Evolutionary conservation across 345 rosid genomes (phyloP).

Genomic region (Euphorbia lathyris): DNA sequence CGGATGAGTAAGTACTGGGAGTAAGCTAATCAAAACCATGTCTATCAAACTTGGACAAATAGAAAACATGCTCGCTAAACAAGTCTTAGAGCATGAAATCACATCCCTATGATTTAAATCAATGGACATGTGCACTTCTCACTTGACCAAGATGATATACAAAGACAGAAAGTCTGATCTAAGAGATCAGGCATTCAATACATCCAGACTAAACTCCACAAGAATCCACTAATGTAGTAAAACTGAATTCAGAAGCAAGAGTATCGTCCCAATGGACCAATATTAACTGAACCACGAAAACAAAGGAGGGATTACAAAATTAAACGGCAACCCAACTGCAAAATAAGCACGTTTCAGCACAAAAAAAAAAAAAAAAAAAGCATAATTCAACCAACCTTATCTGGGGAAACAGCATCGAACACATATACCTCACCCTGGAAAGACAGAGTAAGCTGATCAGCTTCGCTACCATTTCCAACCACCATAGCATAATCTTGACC

Average conservation of each 20-base stretch:
- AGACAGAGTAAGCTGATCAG: constrained; percentile 43
- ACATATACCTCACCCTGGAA: constrained; percentile 54
- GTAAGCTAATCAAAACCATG: background rate
- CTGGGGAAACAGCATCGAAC: constrained; percentile 44
- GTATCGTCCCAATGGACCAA: background rate
- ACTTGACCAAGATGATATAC: background rate
- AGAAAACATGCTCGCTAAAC: background rate
- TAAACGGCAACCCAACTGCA: constrained; percentile 5
- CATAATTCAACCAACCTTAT: constrained; percentile 28
- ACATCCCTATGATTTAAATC: background rate
- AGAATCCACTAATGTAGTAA: background rate
- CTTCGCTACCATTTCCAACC: constrained; percentile 21
- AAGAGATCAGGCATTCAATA: background rate
- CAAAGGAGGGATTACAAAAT: constrained; percentile 4
- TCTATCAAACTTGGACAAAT: background rate
- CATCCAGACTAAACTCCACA: background rate
- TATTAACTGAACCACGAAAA: background rate
- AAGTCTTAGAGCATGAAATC: background rate
- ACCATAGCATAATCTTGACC: constrained; percentile 14
- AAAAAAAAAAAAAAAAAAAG: background rate
- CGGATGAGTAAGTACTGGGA: background rate
- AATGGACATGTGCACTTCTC: background rate
- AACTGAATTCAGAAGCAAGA: background rate
- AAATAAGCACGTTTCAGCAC: background rate
- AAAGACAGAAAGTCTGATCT: background rate